These are phyloP conservation scores for Grifola frondosa DNA, from an alignment of 1,284 basidiomycete genomes.

Conservation along the genomic window DNA sequence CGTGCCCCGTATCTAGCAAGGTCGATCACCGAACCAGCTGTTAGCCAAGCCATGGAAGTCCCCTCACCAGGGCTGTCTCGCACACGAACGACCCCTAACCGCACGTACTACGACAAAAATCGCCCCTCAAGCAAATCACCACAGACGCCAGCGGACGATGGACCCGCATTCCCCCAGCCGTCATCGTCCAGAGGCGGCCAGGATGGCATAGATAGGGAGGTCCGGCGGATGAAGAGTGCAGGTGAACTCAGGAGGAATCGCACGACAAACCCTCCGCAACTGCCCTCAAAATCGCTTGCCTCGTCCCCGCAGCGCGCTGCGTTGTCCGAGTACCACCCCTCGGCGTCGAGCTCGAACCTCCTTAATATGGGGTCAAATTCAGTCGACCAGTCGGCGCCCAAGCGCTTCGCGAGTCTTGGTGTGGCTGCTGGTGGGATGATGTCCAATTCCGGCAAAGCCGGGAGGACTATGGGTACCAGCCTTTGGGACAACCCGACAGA, in stretches of 20 bases:
- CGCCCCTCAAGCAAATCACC: slow-evolving; percentile 29
- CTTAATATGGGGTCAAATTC: slow-evolving; percentile 37
- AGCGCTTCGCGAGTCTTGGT: slow-evolving; percentile 70
- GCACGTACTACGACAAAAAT: slow-evolving; percentile 53
- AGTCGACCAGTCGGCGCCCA: slow-evolving; percentile 41
- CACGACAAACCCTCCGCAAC: slow-evolving; percentile 16
- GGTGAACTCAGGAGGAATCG: slow-evolving; percentile 66
- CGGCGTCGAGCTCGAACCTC: slow-evolving; percentile 64
- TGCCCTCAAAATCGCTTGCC: slow-evolving; percentile 22
- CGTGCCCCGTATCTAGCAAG: slow-evolving; percentile 52
- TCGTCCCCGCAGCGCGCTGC: slow-evolving; percentile 43
- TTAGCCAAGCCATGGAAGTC: slow-evolving; percentile 21
- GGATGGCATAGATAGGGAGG: slow-evolving; percentile 49
- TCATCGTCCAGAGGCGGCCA: slow-evolving; percentile 17
- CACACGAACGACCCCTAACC: slow-evolving; percentile 71
- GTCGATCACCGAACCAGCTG: slow-evolving; percentile 45
- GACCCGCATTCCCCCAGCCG: slow-evolving; percentile 13
- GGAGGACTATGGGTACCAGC: slow-evolving; percentile 27
- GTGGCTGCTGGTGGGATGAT: slow-evolving; percentile 35
- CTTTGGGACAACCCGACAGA: slow-evolving; percentile 34
- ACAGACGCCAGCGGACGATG: slow-evolving; percentile 16
- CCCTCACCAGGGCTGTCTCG: slow-evolving; percentile 51
- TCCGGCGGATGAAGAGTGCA: slow-evolving; percentile 86
- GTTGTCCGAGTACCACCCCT: slow-evolving; percentile 52
- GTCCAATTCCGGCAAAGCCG: slow-evolving; percentile 19